Base-by-base conservation (phyloP, 768 basidiomycete species). In the Trametes meyenii region DNA sequence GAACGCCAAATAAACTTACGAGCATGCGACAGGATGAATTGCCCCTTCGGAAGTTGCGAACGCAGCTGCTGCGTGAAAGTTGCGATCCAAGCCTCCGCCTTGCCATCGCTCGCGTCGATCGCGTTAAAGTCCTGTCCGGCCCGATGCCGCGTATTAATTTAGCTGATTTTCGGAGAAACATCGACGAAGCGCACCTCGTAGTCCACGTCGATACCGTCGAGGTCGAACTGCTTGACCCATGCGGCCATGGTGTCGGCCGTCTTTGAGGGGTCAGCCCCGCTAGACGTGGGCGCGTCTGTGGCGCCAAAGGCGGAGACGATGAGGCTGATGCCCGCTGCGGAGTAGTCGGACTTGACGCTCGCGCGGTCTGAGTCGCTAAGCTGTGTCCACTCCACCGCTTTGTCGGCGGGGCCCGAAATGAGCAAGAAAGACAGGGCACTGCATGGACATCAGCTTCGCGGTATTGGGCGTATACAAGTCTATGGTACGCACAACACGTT, bases 151-250 rank as follows among this genome's bases (percentile, higher is more conserved):
- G 56, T 58, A 7, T 57, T 16, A 58, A 39, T 17, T 19, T 21
- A 23, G 45, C 52, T 43, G 42, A 53, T 58, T 14, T 16, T 17
- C 38, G 79, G 80, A 10, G 17, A 46, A 14, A 12, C 12, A 13
- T 8, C 4, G 26, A 13, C 6, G 19, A 29, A 13, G 12, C 67
- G 16, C 38, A 75, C 71, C 76, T 86, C 88, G 67, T 89, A 90
- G 71, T 90, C 88, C 38, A 92, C 85, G 69, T 90, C 88, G 24
- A 89, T 82, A 50, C 89, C 89, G 66, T 90, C 88, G 17, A 90
- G 73, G 50, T 76, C 66, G 83, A 75, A 82, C 61, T 79, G 65
- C 60, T 81, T 83, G 10, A 90, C 88, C 77, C 79, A 91, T 13
- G 80, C 80, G 0, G 88, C 87, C 71, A 90, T 79, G 1, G 80